phyloP scores from a whole-genome alignment of 2,329 filamentous ascomycete genomes.

The Capronia epimyces region DNA sequence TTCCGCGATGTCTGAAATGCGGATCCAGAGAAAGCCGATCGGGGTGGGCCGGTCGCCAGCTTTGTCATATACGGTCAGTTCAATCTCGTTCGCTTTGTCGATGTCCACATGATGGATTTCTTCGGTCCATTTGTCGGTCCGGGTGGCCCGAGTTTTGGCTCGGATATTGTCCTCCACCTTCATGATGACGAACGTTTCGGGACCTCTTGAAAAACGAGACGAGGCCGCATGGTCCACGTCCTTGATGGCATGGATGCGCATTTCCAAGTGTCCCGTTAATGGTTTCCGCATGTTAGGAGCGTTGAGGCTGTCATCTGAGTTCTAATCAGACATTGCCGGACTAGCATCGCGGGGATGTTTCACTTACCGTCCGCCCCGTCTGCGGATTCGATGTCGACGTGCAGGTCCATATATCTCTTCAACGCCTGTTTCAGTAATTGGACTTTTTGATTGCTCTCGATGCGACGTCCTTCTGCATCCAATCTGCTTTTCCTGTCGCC shows the following conservation, averaged over 20 bases:
- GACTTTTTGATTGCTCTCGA: slow-evolving; percentile 98
- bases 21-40: slow-evolving; percentile 91
- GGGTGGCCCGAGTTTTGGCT: slow-evolving; percentile 75
- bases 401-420: slow-evolving; percentile 93
- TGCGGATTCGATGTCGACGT: slow-evolving; percentile 80
- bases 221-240: slow-evolving; percentile 89
- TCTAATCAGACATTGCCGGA: slow-evolving; percentile 8
- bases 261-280: slow-evolving; percentile 81
- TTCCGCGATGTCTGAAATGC: slow-evolving; percentile 94
- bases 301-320: slow-evolving; percentile 87
- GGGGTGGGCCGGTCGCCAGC: slow-evolving; percentile 83
- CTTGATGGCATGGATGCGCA: slow-evolving; percentile 81
- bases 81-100: slow-evolving; percentile 97
- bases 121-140: slow-evolving; percentile 85
- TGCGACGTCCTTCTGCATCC: slow-evolving; percentile 80
- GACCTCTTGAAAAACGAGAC: slow-evolving; percentile 78
- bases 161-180: slow-evolving; percentile 95
- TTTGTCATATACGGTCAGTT: slow-evolving; percentile 96
- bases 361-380: slow-evolving; percentile 73
- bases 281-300: slow-evolving; percentile 92
- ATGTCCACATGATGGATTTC: slow-evolving; percentile 90
- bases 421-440: slow-evolving; percentile 90
- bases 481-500: slow-evolving; percentile 92
- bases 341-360: not conserved
- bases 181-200: slow-evolving; percentile 91